Conservation (phyloP, 2,329 filamentous ascomycete genomes). For the Fusarium goolgardi region DNA sequence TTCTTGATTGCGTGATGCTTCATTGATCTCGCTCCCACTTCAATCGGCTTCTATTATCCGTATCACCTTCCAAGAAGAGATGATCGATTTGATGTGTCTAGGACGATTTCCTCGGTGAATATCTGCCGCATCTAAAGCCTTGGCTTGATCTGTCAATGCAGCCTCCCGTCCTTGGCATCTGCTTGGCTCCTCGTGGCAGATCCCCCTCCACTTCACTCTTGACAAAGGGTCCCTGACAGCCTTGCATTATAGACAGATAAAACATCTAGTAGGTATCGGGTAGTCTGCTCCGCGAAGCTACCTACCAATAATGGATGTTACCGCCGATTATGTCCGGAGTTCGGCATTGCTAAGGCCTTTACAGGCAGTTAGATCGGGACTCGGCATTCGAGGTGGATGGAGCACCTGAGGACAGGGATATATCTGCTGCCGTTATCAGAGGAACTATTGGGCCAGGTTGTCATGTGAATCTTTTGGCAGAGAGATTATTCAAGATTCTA, state of each 20-base stretch:
- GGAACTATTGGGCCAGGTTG: constrained; percentile 5
- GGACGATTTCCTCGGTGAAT: background rate
- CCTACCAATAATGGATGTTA: constrained; percentile 30
- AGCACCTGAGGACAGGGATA: background rate
- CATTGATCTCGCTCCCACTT: constrained; percentile 5
- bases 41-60: constrained; percentile 23
- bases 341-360: constrained; percentile 31
- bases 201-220: background rate
- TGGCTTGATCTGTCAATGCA: constrained; percentile 22
- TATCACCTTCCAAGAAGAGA: constrained; percentile 24
- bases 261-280: constrained; percentile 1
- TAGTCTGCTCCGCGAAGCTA: background rate
- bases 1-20: constrained; percentile 9
- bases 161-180: constrained; percentile 34
- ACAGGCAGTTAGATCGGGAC: constrained; percentile 28
- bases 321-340: constrained; percentile 30
- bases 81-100: background rate
- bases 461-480: constrained; percentile 3
- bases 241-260: background rate
- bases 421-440: background rate
- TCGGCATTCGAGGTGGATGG: constrained; percentile 10
- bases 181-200: constrained; percentile 15
- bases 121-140: constrained; percentile 11
- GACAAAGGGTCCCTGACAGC: constrained; percentile 3
- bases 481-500: background rate